phyloP scores from a whole-genome alignment of 129 eudicot genomes.

The Lactuca sativa region DNA sequence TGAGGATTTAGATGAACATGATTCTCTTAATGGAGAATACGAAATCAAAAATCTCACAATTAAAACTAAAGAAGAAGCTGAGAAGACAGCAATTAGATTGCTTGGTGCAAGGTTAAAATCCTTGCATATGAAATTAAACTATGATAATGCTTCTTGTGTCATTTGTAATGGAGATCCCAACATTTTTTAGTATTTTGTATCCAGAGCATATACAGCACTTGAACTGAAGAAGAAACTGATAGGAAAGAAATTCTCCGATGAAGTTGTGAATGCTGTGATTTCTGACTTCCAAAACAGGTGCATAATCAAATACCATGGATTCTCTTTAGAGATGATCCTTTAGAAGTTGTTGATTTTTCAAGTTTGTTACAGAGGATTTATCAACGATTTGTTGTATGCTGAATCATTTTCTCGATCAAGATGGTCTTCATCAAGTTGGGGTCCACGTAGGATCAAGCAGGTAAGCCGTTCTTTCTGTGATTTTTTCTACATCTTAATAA shows the following conservation, averaged over 20 bases:
- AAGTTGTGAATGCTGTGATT: conserved; percentile 58
- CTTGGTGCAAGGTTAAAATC: conserved; percentile 61
- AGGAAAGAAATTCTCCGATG: conserved; percentile 47
- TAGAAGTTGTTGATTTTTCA: conserved; percentile 15
- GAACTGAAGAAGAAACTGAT: conserved; percentile 67
- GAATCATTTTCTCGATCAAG: conserved; percentile 82
- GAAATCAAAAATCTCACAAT: conserved; percentile 14
- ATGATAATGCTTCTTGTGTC: conserved; percentile 3
- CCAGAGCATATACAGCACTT: conserved; percentile 64
- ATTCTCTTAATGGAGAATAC: conserved; percentile 20
- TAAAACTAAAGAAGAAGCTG: conserved; percentile 51
- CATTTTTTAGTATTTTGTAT: conserved; percentile 8
- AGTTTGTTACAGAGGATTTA: conserved; percentile 59
- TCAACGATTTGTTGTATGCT: conserved; percentile 77
- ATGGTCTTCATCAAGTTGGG: conserved; percentile 94
- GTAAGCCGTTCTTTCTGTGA: conserved; percentile 42
- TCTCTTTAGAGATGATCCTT: background rate
- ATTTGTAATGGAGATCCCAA: conserved; percentile 7
- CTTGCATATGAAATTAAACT: conserved; percentile 2
- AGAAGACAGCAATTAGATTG: conserved; percentile 43
- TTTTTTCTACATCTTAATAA: conserved; percentile 4
- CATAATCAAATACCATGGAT: conserved; percentile 15
- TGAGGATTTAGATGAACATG: conserved; percentile 37
- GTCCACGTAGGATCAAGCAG: conserved; percentile 83
- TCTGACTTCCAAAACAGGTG: conserved; percentile 72